Evolutionary conservation across 257 asterid species (phyloP), one percentile per base, ranked within the genome.

Genomic region (Lantana camara): DNA sequence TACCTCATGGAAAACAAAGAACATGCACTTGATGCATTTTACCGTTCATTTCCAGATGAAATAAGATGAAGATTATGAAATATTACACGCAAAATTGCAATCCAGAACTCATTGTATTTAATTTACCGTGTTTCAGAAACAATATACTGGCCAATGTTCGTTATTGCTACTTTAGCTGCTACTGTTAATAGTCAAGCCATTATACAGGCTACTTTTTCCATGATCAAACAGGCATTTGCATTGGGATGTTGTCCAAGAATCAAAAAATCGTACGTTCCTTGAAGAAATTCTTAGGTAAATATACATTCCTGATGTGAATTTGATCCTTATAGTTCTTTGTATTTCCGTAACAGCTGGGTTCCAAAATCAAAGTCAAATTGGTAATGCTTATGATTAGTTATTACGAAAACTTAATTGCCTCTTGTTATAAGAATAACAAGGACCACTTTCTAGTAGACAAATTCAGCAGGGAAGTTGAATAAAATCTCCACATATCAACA

Each of bases 151-250:
- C 96, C 96, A 5, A 71, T 79, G 48, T 82, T 89, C 68, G 48
- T 84, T 16, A 52, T 89, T 69, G 96, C 96, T 60, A 84, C 95
- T 59, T 78, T 86, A 57, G 96, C 95, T 63, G 92, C 95, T 50
- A 66, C 84, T 54, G 95, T 89, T 69, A 95, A 93, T 20, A 89
- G 96, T 74, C 96, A 89, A 75, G 95, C 95, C 57, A 80, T 86
- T 49, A 86, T 86, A 58, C 73, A 87, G 14, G 96, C 95, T 37
- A 82, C 90, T 17, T 89, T 89, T 75, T 89, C 95, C 12, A 82
- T 86, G 61, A 75, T 89, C 67, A 83, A 82, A 80, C 95, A 89
- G 73, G 89, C 90, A 57, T 77, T 78, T 52, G 92, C 95, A 1
- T 81, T 78, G 13, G 96, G 95, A 38, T 89, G 95, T 70, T 86